Percentiles rank a stretch among this genome's conserved stretches.
Evolutionary conservation across 2,329 filamentous ascomycete genomes (phyloP).

Genomic region (Clonostachys solani): DNA sequence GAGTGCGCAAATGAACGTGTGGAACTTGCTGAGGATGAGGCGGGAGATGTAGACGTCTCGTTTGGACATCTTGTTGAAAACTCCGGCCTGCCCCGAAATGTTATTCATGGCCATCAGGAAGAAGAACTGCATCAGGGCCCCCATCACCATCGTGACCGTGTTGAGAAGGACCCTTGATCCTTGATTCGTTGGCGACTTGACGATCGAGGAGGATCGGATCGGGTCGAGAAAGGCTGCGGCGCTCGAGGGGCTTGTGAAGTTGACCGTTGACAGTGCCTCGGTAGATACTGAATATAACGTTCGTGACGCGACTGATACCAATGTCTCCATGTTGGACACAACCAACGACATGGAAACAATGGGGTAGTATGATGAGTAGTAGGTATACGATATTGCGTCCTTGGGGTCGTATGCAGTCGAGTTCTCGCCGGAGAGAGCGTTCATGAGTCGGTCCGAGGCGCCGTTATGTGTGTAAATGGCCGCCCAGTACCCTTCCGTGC

Average conservation of each 20-base stretch:
- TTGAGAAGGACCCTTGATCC: slow-evolving; percentile 26
- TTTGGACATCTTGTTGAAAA: slow-evolving; percentile 3
- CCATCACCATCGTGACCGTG: slow-evolving; percentile 30
- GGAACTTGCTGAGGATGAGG: slow-evolving; percentile 18
- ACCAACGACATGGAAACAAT: slow-evolving; percentile 18
- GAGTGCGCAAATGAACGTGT: slow-evolving; percentile 27
- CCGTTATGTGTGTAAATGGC: slow-evolving; percentile 23
- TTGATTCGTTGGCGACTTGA: slow-evolving; percentile 25
- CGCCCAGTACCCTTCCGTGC: slow-evolving; percentile 28
- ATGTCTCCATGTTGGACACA: slow-evolving; percentile 16
- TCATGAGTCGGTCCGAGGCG: slow-evolving; percentile 20
- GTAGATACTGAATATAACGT: slow-evolving; percentile 15
- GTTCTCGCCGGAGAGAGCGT: slow-evolving; percentile 16
- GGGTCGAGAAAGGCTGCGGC: slow-evolving; percentile 24
- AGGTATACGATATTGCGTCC: slow-evolving; percentile 24
- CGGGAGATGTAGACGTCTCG: slow-evolving; percentile 17
- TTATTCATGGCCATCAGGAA: background rate
- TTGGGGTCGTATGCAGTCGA: slow-evolving; percentile 21
- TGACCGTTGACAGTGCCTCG: slow-evolving; percentile 8
- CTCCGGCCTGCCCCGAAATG: too few species aligned
- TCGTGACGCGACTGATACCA: slow-evolving; percentile 15
- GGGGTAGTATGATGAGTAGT: slow-evolving; percentile 28
- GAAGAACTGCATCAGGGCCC: slow-evolving; percentile 22
- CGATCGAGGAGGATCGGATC: slow-evolving; percentile 14
- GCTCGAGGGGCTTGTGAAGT: slow-evolving; percentile 13